phyloP scores from a whole-genome alignment of 2,329 filamentous ascomycete genomes.

The Aspergillus carbonarius region DNA sequence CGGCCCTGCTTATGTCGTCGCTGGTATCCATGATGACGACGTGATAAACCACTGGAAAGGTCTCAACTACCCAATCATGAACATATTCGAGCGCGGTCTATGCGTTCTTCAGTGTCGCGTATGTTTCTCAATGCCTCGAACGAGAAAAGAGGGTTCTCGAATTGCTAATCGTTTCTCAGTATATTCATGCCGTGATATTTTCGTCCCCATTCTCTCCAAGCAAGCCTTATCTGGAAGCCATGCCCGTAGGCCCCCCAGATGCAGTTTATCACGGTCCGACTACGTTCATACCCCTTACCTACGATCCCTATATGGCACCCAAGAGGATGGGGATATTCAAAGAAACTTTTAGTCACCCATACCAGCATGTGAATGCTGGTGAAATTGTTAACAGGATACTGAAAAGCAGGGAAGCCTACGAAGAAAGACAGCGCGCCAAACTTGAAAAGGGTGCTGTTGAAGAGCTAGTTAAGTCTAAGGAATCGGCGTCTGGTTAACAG shows the following conservation, averaged over 20 bases:
- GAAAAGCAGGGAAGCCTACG: conserved; percentile 81
- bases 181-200: conserved; percentile 84
- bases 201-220: conserved; percentile 85
- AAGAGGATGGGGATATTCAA: conserved; percentile 82
- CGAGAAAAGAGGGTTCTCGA: background rate
- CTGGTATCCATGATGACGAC: conserved; percentile 89
- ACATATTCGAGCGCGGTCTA: conserved; percentile 92
- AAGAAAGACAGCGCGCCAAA: conserved; percentile 87
- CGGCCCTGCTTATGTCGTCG: conserved; percentile 80
- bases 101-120: conserved; percentile 94
- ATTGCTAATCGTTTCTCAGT: conserved; percentile 51
- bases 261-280: conserved; percentile 97
- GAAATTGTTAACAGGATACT: conserved; percentile 91
- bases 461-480: conserved; percentile 61
- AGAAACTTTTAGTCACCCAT: conserved; percentile 74
- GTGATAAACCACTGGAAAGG: conserved; percentile 97
- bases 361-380: conserved; percentile 83
- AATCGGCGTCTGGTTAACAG: conserved; percentile 42
- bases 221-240: conserved; percentile 69
- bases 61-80: conserved; percentile 99
- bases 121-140: conserved; percentile 32
- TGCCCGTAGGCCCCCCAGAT: conserved; percentile 72
- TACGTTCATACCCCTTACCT: conserved; percentile 75
- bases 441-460: conserved; percentile 81
- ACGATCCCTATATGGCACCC: conserved; percentile 77